Conservation (phyloP, 768 basidiomycete genomes). For the Phylloporus sp. region DNA sequence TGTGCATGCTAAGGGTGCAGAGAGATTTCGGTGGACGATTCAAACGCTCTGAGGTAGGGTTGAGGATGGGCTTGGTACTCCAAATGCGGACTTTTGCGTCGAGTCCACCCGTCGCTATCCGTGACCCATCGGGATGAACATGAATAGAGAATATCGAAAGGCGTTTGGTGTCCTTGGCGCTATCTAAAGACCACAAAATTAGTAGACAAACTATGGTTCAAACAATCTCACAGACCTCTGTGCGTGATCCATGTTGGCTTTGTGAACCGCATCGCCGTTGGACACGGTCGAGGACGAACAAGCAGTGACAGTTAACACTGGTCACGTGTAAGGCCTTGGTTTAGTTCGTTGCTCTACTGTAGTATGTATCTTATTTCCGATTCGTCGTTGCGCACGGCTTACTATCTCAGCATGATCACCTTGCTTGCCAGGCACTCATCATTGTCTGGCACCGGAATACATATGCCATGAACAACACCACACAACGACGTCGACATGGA, state of each 20-base stretch:
- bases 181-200: conserved; percentile 27
- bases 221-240: conserved; percentile 42
- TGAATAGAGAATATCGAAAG: conserved; percentile 89
- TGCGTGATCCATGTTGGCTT: conserved; percentile 88
- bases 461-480: no score
- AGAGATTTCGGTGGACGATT: conserved; percentile 80
- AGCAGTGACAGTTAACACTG: background rate
- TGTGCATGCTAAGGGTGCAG: conserved; percentile 91
- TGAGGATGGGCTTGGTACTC: conserved; percentile 94
- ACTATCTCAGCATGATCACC: no score
- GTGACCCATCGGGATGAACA: conserved; percentile 92
- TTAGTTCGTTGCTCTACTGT: no score
- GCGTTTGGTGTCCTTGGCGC: conserved; percentile 54
- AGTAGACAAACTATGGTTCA: background rate
- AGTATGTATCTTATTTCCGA: no score
- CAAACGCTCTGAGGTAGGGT: conserved; percentile 58
- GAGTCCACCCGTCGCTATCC: conserved; percentile 95
- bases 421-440: no score
- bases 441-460: no score
- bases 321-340: no score
- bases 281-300: background rate
- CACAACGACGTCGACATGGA: no score
- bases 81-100: conserved; percentile 97
- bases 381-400: no score
- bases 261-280: conserved; percentile 69